Evolutionary conservation across 164 flowering plant genomes (phyloP), one percentile per base, ranked within the genome.

Genomic region (Dillenia suffruticosa): DNA sequence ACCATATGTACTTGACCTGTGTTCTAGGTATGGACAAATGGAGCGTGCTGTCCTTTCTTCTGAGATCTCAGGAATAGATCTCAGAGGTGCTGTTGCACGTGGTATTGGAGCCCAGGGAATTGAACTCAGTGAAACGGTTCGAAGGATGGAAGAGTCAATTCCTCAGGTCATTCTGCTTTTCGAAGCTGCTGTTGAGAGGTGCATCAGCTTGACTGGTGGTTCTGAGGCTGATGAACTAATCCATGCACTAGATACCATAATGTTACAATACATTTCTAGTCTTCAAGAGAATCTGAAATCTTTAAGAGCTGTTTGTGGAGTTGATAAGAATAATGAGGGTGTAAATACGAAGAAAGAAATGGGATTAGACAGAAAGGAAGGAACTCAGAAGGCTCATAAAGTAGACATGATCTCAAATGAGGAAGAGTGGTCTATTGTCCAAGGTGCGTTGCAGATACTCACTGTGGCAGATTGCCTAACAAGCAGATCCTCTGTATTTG

Each of bases 401-500:
- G 72, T 59, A 48, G 98, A 92, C 61, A 68, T 72, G 59, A 67
- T 74, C 9, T 89, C 97, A 15, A 95, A 83, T 77, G 99, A 95
- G 78, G 97, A 95, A 74, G 99, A 95, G 68, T 95, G 99, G 99
- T 85, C 99, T 57, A 87, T 92, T 73, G 99, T 95, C 50, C 99
- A 95, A 77, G 97, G 98, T 55, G 97, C 99, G 67, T 64, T 95
- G 74, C 99, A 95, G 76, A 88, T 92, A 56, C 92, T 95, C 47
- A 90, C 98, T 1, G 97, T 95, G 61, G 82, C 98, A 55, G 96
- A 92, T 81, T 84, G 97, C 73, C 72, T 92, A 59, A 85, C 97
- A 11, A 92, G 97, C 83, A 84, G 99, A 76, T 85, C 90, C 49
- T 85, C 99, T 17, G 97, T 95, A 19, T 95, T 95, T 81, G 98